Evolutionary conservation across 176 grass and related monocot genomes (phyloP).

Genomic region (Themeda triandra): DNA sequence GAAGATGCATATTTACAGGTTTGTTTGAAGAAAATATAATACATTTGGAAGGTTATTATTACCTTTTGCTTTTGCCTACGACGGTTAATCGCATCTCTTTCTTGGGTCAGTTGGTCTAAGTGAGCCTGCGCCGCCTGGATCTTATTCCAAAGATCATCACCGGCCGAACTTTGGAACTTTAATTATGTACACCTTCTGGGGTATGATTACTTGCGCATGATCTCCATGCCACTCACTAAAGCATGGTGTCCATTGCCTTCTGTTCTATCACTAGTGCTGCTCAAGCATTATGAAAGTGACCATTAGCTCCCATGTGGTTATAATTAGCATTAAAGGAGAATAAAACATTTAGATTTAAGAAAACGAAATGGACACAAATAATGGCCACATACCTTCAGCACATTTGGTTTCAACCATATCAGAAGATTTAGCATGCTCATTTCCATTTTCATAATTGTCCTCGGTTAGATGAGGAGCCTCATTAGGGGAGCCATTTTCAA

Average conservation of each 20-base stretch:
- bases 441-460: constrained; percentile 25
- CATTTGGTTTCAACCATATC: constrained; percentile 39
- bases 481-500: neutral
- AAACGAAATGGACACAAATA: neutral
- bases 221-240: constrained; percentile 16
- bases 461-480: neutral
- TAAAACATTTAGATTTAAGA: neutral
- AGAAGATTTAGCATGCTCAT: constrained; percentile 31
- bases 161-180: constrained; percentile 62
- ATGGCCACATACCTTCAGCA: constrained; percentile 36
- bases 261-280: constrained; percentile 31
- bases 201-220: constrained; percentile 26
- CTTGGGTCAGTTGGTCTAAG: constrained; percentile 64
- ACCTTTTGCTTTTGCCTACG: constrained; percentile 74
- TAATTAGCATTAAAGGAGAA: constrained; percentile 16
- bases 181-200: constrained; percentile 39
- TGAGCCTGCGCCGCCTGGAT: constrained; percentile 55
- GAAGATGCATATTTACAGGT: neutral
- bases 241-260: constrained; percentile 22
- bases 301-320: constrained; percentile 22
- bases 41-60: constrained; percentile 13
- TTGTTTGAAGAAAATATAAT: neutral
- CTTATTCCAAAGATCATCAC: constrained; percentile 63
- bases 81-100: constrained; percentile 68
- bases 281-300: constrained; percentile 23